phyloP scores from a whole-genome alignment of 306 rosid species.

The Hippophae gyantsensis region DNA sequence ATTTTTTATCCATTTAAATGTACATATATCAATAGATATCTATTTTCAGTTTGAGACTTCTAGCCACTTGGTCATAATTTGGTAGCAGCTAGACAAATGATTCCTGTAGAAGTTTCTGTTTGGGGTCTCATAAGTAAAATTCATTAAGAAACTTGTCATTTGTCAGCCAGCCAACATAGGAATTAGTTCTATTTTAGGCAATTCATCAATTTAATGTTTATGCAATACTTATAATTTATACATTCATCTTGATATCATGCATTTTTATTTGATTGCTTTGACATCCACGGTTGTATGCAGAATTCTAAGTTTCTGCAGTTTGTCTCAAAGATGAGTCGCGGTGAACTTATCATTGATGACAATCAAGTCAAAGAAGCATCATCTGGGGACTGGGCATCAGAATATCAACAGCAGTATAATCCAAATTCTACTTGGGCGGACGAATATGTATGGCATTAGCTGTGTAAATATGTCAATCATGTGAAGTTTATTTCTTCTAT shows the following conservation, averaged over 20 bases:
- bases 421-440: constrained; percentile 64
- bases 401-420: constrained; percentile 62
- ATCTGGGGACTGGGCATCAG: constrained; percentile 84
- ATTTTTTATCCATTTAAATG: neutral
- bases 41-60: too few relatives aligned
- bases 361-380: constrained; percentile 74
- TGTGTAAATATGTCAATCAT: constrained; percentile 14
- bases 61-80: too few relatives aligned
- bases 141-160: neutral
- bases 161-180: too few relatives aligned
- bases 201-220: too few relatives aligned
- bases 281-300: constrained; percentile 36
- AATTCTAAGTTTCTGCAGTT: constrained; percentile 93
- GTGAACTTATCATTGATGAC: constrained; percentile 81
- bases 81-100: too few relatives aligned
- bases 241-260: neutral
- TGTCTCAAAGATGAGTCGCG: constrained; percentile 96
- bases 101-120: too few relatives aligned
- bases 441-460: constrained; percentile 56
- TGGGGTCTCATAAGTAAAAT: neutral
- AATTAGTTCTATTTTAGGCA: too few relatives aligned
- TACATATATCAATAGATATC: too few relatives aligned
- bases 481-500: constrained; percentile 1
- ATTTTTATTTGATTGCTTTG: neutral
- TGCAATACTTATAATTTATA: neutral